Evolutionary conservation across 2,329 filamentous ascomycete genomes (phyloP).

Genomic region (Cercospora citrullina): DNA sequence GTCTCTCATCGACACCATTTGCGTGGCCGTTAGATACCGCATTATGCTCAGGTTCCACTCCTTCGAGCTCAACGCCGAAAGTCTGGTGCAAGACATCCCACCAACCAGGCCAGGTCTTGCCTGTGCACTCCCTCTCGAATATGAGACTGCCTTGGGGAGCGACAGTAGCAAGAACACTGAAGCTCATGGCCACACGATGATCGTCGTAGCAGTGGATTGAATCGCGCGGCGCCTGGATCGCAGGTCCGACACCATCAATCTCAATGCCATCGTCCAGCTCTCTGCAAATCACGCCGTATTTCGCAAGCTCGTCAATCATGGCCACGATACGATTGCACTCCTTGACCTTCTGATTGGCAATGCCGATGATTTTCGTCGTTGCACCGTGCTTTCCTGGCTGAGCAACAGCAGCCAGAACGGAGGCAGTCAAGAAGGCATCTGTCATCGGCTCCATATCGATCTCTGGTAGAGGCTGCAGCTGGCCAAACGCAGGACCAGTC

Average conservation of each 20-base stretch:
- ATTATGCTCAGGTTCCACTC: constrained; percentile 59
- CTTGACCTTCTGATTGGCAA: constrained; percentile 96
- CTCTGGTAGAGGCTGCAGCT: constrained; percentile 71
- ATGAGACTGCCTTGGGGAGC: constrained; percentile 72
- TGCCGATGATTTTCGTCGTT: constrained; percentile 84
- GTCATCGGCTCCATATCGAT: constrained; percentile 99
- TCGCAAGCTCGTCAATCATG: constrained; percentile 91
- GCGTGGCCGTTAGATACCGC: constrained; percentile 37
- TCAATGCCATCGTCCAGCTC: constrained; percentile 96
- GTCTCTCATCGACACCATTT: constrained; percentile 34
- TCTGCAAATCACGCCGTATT: constrained; percentile 83
- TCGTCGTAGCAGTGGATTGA: constrained; percentile 94
- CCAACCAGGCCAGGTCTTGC: constrained; percentile 99
- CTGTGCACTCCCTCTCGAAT: constrained; percentile 86
- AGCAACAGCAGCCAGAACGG: constrained; percentile 86
- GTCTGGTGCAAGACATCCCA: constrained; percentile 84
- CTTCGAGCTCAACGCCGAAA: constrained; percentile 75
- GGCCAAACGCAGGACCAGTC: constrained; percentile 75
- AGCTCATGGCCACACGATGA: constrained; percentile 97
- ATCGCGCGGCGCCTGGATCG: constrained; percentile 57
- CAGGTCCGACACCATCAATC: constrained; percentile 58
- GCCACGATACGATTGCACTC: constrained; percentile 95
- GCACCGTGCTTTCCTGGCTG: constrained; percentile 61
- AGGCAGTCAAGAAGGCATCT: constrained; percentile 94
- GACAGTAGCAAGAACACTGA: constrained; percentile 79